Evolutionary conservation across 176 grass and related monocot genomes (phyloP).

Genomic region (Puya raimondii): DNA sequence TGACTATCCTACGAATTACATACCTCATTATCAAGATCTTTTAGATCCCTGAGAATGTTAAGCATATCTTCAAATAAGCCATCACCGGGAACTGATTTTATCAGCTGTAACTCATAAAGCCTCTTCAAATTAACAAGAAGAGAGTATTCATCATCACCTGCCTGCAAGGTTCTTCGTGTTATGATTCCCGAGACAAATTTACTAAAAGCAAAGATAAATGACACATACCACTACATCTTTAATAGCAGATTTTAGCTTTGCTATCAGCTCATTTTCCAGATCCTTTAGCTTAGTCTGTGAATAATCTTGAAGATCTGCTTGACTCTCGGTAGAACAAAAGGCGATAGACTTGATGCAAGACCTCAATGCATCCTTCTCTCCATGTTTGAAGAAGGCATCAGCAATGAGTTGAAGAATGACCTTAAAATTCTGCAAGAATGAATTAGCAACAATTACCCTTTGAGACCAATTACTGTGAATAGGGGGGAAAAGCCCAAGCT

Average conservation of each 20-base stretch:
- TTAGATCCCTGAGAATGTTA: conserved; percentile 61
- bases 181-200: not conserved
- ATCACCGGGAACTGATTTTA: conserved; percentile 56
- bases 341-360: conserved; percentile 84
- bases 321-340: conserved; percentile 74
- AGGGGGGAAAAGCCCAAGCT: too few species aligned
- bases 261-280: conserved; percentile 77
- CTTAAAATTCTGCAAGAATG: conserved; percentile 72
- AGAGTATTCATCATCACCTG: conserved; percentile 97
- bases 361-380: conserved; percentile 83
- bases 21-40: conserved; percentile 94
- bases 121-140: conserved; percentile 97
- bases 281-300: conserved; percentile 73
- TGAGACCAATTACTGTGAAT: not conserved
- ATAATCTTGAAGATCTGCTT: conserved; percentile 84
- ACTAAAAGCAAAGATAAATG: conserved; percentile 13
- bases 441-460: conserved; percentile 4
- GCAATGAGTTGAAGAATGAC: conserved; percentile 60
- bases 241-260: conserved; percentile 82
- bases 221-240: conserved; percentile 77
- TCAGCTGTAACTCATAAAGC: conserved; percentile 86
- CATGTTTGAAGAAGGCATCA: conserved; percentile 98
- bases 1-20: not conserved
- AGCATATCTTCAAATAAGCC: conserved; percentile 83
- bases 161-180: conserved; percentile 35